Percentiles rank a stretch among this genome's conserved stretches.
phyloP scores from a whole-genome alignment of 208 protist genomes.

The Herpetomonas muscarum region DNA sequence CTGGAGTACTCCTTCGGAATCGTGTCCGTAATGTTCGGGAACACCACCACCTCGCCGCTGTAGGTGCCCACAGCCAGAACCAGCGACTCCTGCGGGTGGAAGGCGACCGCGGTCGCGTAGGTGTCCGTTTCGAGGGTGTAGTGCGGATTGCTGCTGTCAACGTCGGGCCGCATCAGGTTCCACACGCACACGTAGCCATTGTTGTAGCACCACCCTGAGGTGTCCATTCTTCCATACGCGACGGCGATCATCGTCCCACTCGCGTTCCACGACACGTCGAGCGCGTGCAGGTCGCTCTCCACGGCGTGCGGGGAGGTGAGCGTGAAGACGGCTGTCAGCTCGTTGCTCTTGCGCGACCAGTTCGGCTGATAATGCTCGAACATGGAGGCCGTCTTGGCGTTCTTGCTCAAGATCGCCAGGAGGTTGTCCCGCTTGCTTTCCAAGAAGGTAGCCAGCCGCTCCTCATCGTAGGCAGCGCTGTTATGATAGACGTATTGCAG shows the following conservation, averaged over 20 bases:
- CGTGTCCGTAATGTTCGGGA: conserved; percentile 49
- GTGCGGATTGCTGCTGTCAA: conserved; percentile 57
- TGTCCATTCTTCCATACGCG: conserved; percentile 82
- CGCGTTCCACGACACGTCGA: conserved; percentile 78
- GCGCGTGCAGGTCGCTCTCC: conserved; percentile 64
- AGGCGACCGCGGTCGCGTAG: conserved; percentile 77
- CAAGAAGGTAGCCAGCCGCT: conserved; percentile 59
- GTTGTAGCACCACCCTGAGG: conserved; percentile 82
- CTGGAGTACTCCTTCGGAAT: conserved; percentile 35
- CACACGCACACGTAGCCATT: conserved; percentile 80
- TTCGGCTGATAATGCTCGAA: conserved; percentile 87
- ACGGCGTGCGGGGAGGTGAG: conserved; percentile 55
- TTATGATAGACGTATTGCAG: conserved; percentile 79
- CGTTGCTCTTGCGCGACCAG: conserved; percentile 67
- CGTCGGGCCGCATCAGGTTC: conserved; percentile 68
- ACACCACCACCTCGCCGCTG: conserved; percentile 81
- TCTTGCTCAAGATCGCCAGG: conserved; percentile 61
- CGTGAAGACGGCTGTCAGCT: conserved; percentile 56
- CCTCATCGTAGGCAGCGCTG: conserved; percentile 44
- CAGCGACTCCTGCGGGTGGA: conserved; percentile 73
- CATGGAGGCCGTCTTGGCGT: conserved; percentile 48
- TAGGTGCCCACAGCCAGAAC: conserved; percentile 88
- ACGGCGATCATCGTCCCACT: conserved; percentile 82
- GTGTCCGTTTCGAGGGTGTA: conserved; percentile 73
- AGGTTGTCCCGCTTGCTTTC: conserved; percentile 42